Evolutionary conservation across 2,329 filamentous ascomycete species (phyloP).

Genomic region (Sarocladium brachiariae): DNA sequence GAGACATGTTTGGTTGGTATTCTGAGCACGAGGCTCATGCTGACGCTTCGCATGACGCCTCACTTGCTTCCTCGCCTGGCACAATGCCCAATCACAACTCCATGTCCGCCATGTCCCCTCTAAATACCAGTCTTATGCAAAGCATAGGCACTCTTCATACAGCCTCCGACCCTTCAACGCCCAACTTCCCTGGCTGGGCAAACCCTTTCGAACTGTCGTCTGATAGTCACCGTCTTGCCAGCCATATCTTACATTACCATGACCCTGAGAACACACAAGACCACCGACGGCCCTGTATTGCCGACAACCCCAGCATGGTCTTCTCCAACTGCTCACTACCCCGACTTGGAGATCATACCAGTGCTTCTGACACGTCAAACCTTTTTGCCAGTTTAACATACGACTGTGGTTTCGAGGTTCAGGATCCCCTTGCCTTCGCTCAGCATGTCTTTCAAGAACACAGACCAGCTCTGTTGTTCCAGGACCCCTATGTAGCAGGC

Average conservation of each 20-base stretch:
- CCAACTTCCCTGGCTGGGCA: slow-evolving; percentile 13
- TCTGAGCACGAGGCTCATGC: neutral
- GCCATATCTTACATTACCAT: slow-evolving; percentile 24
- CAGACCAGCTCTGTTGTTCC: slow-evolving; percentile 8
- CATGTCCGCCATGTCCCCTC: slow-evolving; percentile 12
- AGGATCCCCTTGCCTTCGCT: slow-evolving; percentile 20
- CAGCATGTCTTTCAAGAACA: slow-evolving; percentile 25
- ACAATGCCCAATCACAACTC: slow-evolving; percentile 13
- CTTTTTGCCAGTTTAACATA: slow-evolving; percentile 5
- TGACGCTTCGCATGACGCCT: neutral
- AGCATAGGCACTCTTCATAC: slow-evolving; percentile 3
- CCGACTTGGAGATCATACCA: slow-evolving; percentile 15
- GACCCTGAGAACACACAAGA: slow-evolving; percentile 18
- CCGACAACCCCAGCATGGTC: slow-evolving; percentile 19
- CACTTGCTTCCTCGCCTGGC: slow-evolving; percentile 10
- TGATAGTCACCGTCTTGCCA: slow-evolving; percentile 15
- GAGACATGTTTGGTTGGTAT: slow-evolving; percentile 8
- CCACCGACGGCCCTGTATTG: slow-evolving; percentile 20
- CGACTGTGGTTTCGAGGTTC: slow-evolving; percentile 22
- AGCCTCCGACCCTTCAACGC: slow-evolving; percentile 4
- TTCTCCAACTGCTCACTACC: slow-evolving; percentile 22
- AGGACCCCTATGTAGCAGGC: neutral
- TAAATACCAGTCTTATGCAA: slow-evolving; percentile 8
- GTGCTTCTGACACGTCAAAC: neutral
- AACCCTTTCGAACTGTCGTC: slow-evolving; percentile 17